Conservation (phyloP, 148 eudicot genomes). For the Diospyros lotus region DNA sequence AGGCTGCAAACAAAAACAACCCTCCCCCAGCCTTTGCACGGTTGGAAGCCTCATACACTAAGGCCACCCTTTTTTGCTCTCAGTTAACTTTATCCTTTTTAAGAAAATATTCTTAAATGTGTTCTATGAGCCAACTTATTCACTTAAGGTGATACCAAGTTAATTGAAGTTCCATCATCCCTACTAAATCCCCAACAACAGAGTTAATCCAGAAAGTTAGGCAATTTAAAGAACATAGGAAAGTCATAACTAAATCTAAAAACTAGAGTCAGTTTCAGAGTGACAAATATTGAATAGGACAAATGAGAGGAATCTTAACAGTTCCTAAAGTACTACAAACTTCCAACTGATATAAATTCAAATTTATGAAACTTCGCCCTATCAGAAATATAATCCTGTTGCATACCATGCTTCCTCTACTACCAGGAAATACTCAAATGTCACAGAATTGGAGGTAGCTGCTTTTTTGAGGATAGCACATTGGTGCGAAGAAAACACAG, state of each 20-base stretch:
- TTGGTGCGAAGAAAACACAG: not conserved
- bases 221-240: too few relatives aligned
- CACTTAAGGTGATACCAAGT: too few relatives aligned
- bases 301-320: not conserved
- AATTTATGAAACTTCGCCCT: not conserved
- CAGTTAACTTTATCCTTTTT: too few relatives aligned
- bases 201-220: too few relatives aligned
- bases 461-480: not conserved
- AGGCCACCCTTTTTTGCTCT: too few relatives aligned
- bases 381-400: conserved; percentile 1
- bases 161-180: too few relatives aligned
- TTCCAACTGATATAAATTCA: not conserved
- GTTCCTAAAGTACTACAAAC: not conserved
- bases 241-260: not conserved
- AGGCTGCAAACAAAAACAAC: too few relatives aligned
- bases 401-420: not conserved
- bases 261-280: not conserved
- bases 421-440: not conserved
- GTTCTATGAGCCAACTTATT: too few relatives aligned
- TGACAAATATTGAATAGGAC: not conserved
- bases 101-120: too few relatives aligned
- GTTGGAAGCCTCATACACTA: too few relatives aligned
- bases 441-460: not conserved
- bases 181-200: too few relatives aligned
- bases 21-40: too few relatives aligned